Conservation (phyloP, 306 rosid species). For the Prinsepia uniflora region DNA sequence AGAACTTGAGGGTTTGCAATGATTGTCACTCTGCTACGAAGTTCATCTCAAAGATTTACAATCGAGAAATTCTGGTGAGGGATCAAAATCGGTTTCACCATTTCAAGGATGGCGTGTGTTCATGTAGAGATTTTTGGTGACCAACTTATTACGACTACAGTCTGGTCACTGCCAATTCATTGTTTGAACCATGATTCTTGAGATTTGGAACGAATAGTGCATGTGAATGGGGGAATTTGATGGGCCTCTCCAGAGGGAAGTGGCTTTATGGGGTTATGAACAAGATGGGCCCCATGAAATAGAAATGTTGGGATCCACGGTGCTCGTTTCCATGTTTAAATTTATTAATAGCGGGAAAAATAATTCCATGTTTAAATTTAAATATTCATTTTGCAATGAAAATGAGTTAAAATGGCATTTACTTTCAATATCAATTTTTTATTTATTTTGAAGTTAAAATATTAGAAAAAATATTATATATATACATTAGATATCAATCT, state of each 20-base stretch:
- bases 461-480: no score
- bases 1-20: constrained; percentile 81
- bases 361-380: no score
- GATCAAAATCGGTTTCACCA: constrained; percentile 87
- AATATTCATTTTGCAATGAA: no score
- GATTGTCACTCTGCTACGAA: constrained; percentile 89
- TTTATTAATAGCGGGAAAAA: no score
- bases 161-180: not conserved
- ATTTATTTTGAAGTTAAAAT: no score
- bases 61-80: constrained; percentile 71
- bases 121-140: constrained; percentile 87
- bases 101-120: constrained; percentile 69
- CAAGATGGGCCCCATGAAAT: not conserved
- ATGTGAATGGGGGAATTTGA: not conserved
- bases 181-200: not conserved
- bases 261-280: not conserved
- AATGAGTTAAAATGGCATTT: no score
- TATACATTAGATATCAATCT: no score
- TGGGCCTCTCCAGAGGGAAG: not conserved
- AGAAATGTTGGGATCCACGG: not conserved
- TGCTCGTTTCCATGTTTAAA: not conserved
- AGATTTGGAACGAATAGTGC: not conserved
- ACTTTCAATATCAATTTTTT: no score
- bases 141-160: constrained; percentile 5
- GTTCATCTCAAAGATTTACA: constrained; percentile 73